Evolutionary conservation across 352 stramenopile genomes (phyloP), one percentile per base, ranked within the genome.

Genomic region (Peronospora tabacina): DNA sequence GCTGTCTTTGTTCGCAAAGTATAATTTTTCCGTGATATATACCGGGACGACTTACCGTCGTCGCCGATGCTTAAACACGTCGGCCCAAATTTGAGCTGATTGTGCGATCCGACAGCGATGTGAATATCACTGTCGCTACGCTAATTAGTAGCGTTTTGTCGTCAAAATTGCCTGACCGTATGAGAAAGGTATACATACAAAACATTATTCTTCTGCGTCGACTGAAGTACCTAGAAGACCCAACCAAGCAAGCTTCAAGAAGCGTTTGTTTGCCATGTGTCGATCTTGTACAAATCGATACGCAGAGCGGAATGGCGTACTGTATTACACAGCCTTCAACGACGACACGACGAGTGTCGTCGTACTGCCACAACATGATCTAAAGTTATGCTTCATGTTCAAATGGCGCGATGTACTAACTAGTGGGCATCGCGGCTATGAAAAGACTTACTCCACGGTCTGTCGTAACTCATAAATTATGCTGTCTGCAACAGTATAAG

Each of bases 1-100:
- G 51, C 24, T 70, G 0, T 52, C 46, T 0, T 57, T 68, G 20
- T 70, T 67, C 20, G 26, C 51, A 0, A 52, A 70, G 34, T 62
- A 49, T 40, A 57, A 62, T 10, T 35, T 35, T 10, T 8, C 30
- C 30, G 30, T 35, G 6, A 2, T n/a, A 2, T 35, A 35, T 10
- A 35, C 6, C 30, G 6, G 30, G 30, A 35, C 30, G 30, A 35
- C 30, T 26, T 9, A 44, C 30, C 20, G 28, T 49, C 19, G 29
- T 49, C 9, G 30, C 28, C 5, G 43, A 49, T 20, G 43, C 43
- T 4, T 5, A 41, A 5, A 41, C 29, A 7, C 43, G 43, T 13
- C 30, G 30, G 4, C 43, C 43, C 2, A 30, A 33, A 29, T 41
- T 40, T 17, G 43, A 20, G 26, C 26, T 8, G 26, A 30, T 8